Conservation (phyloP, 192 early-diverging fungal species). For the Mortierella hygrophila region DNA sequence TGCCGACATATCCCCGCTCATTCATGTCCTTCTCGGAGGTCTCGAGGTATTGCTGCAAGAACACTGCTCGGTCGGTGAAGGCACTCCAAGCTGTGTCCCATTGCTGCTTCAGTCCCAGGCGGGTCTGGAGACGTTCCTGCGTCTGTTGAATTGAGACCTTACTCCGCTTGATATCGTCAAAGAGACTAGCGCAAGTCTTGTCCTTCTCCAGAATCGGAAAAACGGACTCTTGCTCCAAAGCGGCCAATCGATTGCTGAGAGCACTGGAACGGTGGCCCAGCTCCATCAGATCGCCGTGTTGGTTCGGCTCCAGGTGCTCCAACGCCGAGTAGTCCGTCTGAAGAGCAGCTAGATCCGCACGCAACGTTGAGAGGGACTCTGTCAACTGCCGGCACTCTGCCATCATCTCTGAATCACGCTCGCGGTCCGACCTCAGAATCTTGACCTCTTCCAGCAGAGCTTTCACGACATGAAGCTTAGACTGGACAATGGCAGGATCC, state of each 20-base stretch:
- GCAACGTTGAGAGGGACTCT: slow-evolving; percentile 5
- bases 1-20: slow-evolving; percentile 8
- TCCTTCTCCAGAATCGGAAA: slow-evolving; percentile 28
- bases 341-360: slow-evolving; percentile 9
- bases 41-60: slow-evolving; percentile 33
- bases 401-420: slow-evolving; percentile 31
- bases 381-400: slow-evolving; percentile 27
- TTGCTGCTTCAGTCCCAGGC: slow-evolving; percentile 38
- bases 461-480: slow-evolving; percentile 23
- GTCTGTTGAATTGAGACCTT: slow-evolving; percentile 29
- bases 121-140: slow-evolving; percentile 30
- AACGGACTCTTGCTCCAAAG: slow-evolving; percentile 36
- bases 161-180: slow-evolving; percentile 19
- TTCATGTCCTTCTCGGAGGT: slow-evolving; percentile 8
- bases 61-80: slow-evolving; percentile 20
- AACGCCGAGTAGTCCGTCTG: slow-evolving; percentile 18
- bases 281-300: slow-evolving; percentile 16
- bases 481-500: slow-evolving; percentile 30
- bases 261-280: slow-evolving; percentile 21
- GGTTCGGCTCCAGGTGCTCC: slow-evolving; percentile 35
- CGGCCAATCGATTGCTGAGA: slow-evolving; percentile 15
- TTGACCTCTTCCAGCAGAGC: slow-evolving; percentile 18
- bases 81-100: slow-evolving; percentile 44
- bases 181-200: slow-evolving; percentile 26
- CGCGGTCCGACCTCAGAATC: slow-evolving; percentile 25